Conservation (phyloP, 768 basidiomycete species). For the Mycena olivaceomarginata region DNA sequence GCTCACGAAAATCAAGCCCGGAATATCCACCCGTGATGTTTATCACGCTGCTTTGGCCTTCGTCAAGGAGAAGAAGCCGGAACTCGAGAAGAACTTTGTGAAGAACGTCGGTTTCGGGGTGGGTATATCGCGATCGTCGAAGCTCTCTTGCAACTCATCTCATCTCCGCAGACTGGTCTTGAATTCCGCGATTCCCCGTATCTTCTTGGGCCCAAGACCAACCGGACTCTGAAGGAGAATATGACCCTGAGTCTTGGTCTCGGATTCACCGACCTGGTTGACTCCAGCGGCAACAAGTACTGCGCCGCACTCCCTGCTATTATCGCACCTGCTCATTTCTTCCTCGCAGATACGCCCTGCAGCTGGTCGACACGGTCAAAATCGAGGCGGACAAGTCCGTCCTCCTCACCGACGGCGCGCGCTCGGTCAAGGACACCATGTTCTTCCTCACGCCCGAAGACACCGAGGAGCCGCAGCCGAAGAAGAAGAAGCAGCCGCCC, state of each 20-base stretch:
- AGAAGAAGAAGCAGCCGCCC: conserved; percentile 74
- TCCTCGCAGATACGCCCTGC: conserved; percentile 84
- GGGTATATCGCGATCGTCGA: conserved; percentile 51
- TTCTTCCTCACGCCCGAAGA: conserved; percentile 86
- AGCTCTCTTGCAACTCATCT: conserved; percentile 7
- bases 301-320: conserved; percentile 40
- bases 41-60: conserved; percentile 85
- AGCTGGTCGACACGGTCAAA: conserved; percentile 92
- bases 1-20: conserved; percentile 86
- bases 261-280: conserved; percentile 89
- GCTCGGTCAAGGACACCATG: conserved; percentile 89
- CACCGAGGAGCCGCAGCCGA: conserved; percentile 72
- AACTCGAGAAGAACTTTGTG: conserved; percentile 88
- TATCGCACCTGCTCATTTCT: conserved; percentile 26
- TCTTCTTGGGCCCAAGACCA: conserved; percentile 88
- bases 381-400: conserved; percentile 79
- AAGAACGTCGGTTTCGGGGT: conserved; percentile 96
- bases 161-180: conserved; percentile 84
- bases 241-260: conserved; percentile 93
- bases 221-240: conserved; percentile 78
- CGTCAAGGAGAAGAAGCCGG: conserved; percentile 86
- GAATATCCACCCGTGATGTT: conserved; percentile 84
- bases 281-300: conserved; percentile 87
- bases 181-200: conserved; percentile 96
- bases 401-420: conserved; percentile 90